Evolutionary conservation across 208 protist species (phyloP), one percentile per base, ranked within the genome.

Genomic region (Strigomonas oncopelti): DNA sequence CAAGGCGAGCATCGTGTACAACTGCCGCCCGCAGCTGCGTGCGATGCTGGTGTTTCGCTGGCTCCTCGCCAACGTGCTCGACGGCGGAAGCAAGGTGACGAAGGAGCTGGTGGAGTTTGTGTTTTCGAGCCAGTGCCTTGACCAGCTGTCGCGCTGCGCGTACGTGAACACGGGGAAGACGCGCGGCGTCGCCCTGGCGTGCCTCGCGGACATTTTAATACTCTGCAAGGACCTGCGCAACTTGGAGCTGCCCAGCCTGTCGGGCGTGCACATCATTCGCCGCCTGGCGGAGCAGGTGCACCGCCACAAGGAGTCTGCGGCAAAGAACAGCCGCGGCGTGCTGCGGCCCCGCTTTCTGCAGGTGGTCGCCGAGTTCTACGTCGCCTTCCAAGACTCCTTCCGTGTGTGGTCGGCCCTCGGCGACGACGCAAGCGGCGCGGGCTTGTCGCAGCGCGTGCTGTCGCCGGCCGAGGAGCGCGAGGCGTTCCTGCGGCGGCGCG

Each of bases 241-340:
- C 34, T 1, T 52, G 22, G 34, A 64, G 20, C 31, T 71, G 22
- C 77, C 65, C 1, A 36, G 66, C 24, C 54, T 85, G 25, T 57
- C 70, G 4, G 57, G 70, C 18, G 67, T 91, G 34, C 80, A 86
- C n/a, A 74, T 79, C n/a, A 54, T 91, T 20, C 76, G 81, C 11
- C 81, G 85, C 46, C 90, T 94, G 87, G 80, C 87, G 5, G 83
- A 94, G 61, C 80, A 83, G 22, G 78, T 85, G 62, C 89, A 83
- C 60, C 78, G 86, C 22, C 65, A 72, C 34, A 64, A 64, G 60
- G 60, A 29, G 7, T 1, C n/a, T n/a, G n/a, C 42, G 13, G 9
- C 42, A 9, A 48, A 48, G 42, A 1, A 48, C 42, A 1, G 16
- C 11, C 1, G 16, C 11, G 36, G 36, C 60, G 34, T 54, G 5